Base-by-base conservation (phyloP, 164 flowering plant species). In the Annona squamosa region DNA sequence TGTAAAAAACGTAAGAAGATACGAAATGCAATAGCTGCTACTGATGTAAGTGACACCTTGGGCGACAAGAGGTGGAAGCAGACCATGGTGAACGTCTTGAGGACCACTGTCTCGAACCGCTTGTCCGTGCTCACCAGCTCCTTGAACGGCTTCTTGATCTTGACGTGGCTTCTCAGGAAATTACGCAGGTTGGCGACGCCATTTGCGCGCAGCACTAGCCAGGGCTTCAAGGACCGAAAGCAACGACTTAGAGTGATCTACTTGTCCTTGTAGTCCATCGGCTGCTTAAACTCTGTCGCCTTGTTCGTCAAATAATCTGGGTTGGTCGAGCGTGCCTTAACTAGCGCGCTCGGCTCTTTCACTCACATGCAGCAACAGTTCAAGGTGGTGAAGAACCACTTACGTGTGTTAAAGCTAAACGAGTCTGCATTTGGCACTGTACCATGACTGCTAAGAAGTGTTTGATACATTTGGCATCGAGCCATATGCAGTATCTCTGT, bases 231-330 rank as follows among this genome's bases (percentile, higher is more conserved):
- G 0, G 97, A 77, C 17, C 91, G 64, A 56, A 90, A 91, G 1
- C 90, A 68, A 17, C 93, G 73, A 72, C 89, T 86, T 0, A 90
- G 81, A 0, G 90, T 67, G 0, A 91, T 84, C 72, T 88, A 91
- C 97, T 92, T 89, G 63, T 91, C 97, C 69, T 91, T 91, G 72
- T 88, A 89, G 61, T 91, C 91, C 48, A 90, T 84, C 1, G 88
- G 92, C 65, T 76, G 74, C 12, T 82, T 79, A 0, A 85, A 77
- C 3, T 87, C 86, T 0, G 84, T 82, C 5, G 88, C 87, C 41
- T 85, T 85, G 85, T 88, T 88, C 44, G 66, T 79, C 48, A 91
- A 68, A 76, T 77, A 90, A 79, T 87, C 97, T 0, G 94, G 91
- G 44, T 26, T 26, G 0, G 94, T 87, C 0, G 90, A 82, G 16